A percentile compares a stretch with the other conserved stretches of the same genome.
phyloP scores from a whole-genome alignment of 257 asterid species.

The Nyctanthes arbortristis region DNA sequence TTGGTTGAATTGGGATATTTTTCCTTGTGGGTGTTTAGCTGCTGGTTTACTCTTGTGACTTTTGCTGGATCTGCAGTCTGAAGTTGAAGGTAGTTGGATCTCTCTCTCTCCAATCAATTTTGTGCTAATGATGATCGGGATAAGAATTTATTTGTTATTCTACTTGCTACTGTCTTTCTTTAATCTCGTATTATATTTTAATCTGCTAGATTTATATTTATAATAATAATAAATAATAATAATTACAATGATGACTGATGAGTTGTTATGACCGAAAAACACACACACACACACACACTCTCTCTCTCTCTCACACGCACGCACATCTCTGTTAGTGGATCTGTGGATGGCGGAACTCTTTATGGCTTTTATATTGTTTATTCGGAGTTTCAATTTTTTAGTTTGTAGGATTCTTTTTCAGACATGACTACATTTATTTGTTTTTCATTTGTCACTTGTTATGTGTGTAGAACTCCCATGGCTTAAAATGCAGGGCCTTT shows the following conservation, averaged over 20 bases:
- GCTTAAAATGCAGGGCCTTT: neutral
- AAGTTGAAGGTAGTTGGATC: neutral
- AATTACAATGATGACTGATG: no score
- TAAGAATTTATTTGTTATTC: conserved; percentile 11
- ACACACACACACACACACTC: no score
- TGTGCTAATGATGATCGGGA: neutral
- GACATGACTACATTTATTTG: neutral
- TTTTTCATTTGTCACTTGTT: neutral
- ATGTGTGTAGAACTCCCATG: neutral
- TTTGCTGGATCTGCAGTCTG: conserved; percentile 20
- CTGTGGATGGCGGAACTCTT: no score
- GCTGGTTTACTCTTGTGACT: conserved; percentile 14
- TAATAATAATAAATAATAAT: no score
- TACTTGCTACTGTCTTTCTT: conserved; percentile 18
- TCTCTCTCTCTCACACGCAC: conserved; percentile 1
- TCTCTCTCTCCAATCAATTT: neutral
- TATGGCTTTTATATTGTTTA: no score
- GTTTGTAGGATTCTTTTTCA: neutral
- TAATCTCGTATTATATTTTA: conserved; percentile 10
- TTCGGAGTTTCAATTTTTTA: neutral
- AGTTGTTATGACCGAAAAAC: conserved; percentile 10
- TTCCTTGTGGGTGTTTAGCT: neutral
- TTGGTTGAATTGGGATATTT: conserved; percentile 17
- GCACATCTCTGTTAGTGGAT: conserved; percentile 1
- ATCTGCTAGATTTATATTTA: conserved; percentile 6